Conservation (phyloP, 176 grass and related monocot genomes). For the maize (Zea mays) region DNA sequence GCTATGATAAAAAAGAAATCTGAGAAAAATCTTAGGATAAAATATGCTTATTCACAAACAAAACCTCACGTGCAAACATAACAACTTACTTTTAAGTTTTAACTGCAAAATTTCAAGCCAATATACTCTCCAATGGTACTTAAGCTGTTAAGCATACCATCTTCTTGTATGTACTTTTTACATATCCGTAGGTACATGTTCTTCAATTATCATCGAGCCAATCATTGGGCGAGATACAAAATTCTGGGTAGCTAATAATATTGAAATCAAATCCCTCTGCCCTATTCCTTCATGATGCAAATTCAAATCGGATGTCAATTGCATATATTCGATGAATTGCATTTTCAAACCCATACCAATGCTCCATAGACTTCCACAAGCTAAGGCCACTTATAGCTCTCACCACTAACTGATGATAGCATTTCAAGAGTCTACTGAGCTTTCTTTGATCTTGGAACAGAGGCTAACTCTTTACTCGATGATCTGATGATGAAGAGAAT, state of each 20-base stretch:
- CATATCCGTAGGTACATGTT: not conserved
- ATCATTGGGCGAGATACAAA: not conserved
- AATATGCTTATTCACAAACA: not conserved
- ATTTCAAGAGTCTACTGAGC: constrained; percentile 40
- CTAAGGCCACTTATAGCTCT: not conserved
- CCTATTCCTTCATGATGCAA: not conserved
- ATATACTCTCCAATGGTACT: not conserved
- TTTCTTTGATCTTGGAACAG: constrained; percentile 54
- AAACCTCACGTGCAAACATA: not conserved
- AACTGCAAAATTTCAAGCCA: not conserved
- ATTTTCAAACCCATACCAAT: constrained; percentile 5
- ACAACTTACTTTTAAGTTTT: not conserved
- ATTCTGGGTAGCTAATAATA: not conserved
- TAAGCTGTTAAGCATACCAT: not conserved
- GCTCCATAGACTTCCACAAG: not conserved
- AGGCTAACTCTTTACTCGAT: constrained; percentile 56
- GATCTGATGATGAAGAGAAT: constrained; percentile 83
- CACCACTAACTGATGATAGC: not conserved
- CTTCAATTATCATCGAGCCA: not conserved
- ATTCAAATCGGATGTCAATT: not conserved
- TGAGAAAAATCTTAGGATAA: not conserved
- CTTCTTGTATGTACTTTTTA: constrained; percentile 1
- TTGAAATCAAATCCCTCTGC: not conserved
- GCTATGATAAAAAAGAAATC: not conserved
- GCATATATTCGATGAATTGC: not conserved